These are phyloP conservation scores for Xylaria palmicola DNA, from an alignment of 495 filamentous ascomycete genomes.

Conservation along the genomic window DNA sequence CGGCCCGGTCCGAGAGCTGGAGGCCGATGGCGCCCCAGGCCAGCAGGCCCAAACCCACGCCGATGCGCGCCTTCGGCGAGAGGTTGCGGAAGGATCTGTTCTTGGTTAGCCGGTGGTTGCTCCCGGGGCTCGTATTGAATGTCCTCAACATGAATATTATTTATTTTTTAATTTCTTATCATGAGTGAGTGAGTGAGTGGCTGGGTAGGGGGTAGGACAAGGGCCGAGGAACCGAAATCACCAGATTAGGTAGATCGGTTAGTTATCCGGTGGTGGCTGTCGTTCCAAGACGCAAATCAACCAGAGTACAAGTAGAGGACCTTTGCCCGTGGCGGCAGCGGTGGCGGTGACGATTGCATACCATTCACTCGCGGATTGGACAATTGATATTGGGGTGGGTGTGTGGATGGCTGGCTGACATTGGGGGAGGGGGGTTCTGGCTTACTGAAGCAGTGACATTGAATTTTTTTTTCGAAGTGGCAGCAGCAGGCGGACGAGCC, in stretches of 20 bases:
- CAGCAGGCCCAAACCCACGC: conserved; percentile 41
- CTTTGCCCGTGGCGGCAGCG: background rate
- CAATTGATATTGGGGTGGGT: background rate
- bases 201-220: background rate
- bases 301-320: background rate
- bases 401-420: conserved; percentile 8
- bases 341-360: background rate
- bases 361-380: background rate
- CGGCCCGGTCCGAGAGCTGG: conserved; percentile 38
- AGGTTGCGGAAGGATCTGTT: conserved; percentile 39
- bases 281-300: background rate
- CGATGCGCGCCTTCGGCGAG: conserved; percentile 34
- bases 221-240: background rate
- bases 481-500: conserved; percentile 14
- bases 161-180: no score
- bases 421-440: conserved; percentile 5
- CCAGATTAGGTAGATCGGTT: background rate
- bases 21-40: conserved; percentile 45
- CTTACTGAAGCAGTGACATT: conserved; percentile 33
- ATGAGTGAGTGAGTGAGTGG: no score
- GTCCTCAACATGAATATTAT: conserved; percentile 10
- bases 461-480: background rate
- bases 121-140: no score
- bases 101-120: background rate
- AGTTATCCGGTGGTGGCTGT: background rate